Base-by-base conservation (phyloP, 371 early-diverging fungal genomes). In the Mortierella sp. region DNA sequence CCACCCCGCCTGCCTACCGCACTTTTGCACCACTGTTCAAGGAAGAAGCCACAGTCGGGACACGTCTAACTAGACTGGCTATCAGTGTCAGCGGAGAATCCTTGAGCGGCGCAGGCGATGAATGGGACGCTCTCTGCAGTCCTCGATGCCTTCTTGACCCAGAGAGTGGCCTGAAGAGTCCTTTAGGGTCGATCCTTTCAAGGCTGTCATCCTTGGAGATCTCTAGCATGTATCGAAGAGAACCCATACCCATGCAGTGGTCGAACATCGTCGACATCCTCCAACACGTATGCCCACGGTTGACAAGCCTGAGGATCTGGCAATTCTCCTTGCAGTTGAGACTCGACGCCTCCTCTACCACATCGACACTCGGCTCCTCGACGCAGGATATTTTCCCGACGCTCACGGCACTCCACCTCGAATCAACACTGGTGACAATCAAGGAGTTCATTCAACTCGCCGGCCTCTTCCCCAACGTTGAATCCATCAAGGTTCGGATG, bases 91-190 rank as follows among this genome's bases (percentile, higher is more conserved):
- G 4, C 0, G 64, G 21, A 31, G 9, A 64, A 0, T 37, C 37
- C 21, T 64, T 64, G 34, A 37, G 3, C 19, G 64, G 64, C 64
- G 6, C 64, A 4, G 2, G 19, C 6, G 64, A 21, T 31, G 24
- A 64, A 21, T 64, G 64, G 64, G 34, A 21, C 21, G 9, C 34
- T 31, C 64, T 14, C 21, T 31, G 14, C 37, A 64, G 64, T 21
- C 64, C 64, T 11, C 31, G 64, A 37, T 64, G 64, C 64, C 64
- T 64, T 31, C 37, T 64, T 37, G 64, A 64, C 21, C 37, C 37
- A 19, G 24, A 64, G 24, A 64, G 64, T 9, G 64, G 37, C 2
- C 31, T 21, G 8, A 31, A 64, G 0, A 64, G 64, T 8, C 37
- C 19, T 31, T 21, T 64, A 8, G 64, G 64, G 5, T 64, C 31